Evolutionary conservation across 2,329 filamentous ascomycete species (phyloP).

Genomic region (Periconia sp.): DNA sequence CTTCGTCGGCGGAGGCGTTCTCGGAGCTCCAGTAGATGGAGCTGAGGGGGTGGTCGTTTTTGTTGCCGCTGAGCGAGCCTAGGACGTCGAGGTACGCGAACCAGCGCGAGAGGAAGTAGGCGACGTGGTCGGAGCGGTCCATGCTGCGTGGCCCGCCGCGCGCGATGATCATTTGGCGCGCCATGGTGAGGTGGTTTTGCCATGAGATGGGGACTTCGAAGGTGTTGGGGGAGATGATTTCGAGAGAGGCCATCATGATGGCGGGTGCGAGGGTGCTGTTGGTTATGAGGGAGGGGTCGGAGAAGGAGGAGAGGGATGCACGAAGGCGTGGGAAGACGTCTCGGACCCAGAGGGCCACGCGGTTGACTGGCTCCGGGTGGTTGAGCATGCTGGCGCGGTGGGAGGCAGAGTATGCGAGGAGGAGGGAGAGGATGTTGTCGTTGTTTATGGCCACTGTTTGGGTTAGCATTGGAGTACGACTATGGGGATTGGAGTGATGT

Average conservation of each 20-base stretch:
- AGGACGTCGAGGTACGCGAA: slow-evolving; percentile 82
- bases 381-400: slow-evolving; percentile 75
- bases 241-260: slow-evolving; percentile 81
- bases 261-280: slow-evolving; percentile 76
- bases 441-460: slow-evolving; percentile 65
- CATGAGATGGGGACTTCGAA: slow-evolving; percentile 81
- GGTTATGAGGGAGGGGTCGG: slow-evolving; percentile 61
- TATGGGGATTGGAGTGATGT: neutral
- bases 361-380: slow-evolving; percentile 72
- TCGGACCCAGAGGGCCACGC: slow-evolving; percentile 79
- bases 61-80: slow-evolving; percentile 66
- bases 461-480: slow-evolving; percentile 21
- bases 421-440: slow-evolving; percentile 71
- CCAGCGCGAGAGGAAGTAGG: slow-evolving; percentile 79
- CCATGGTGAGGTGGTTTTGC: slow-evolving; percentile 76
- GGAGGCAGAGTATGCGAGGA: slow-evolving; percentile 82
- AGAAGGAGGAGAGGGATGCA: slow-evolving; percentile 60
- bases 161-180: slow-evolving; percentile 72
- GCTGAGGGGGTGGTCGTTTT: slow-evolving; percentile 46
- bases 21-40: slow-evolving; percentile 45
- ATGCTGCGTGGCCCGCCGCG: slow-evolving; percentile 62
- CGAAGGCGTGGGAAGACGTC: slow-evolving; percentile 76
- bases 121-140: slow-evolving; percentile 54
- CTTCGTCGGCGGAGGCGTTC: slow-evolving; percentile 59
- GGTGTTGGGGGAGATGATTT: slow-evolving; percentile 79